Evolutionary conservation across 768 basidiomycete genomes (phyloP), one percentile per base, ranked within the genome.

Genomic region (Dictyophora rubrovolvata): DNA sequence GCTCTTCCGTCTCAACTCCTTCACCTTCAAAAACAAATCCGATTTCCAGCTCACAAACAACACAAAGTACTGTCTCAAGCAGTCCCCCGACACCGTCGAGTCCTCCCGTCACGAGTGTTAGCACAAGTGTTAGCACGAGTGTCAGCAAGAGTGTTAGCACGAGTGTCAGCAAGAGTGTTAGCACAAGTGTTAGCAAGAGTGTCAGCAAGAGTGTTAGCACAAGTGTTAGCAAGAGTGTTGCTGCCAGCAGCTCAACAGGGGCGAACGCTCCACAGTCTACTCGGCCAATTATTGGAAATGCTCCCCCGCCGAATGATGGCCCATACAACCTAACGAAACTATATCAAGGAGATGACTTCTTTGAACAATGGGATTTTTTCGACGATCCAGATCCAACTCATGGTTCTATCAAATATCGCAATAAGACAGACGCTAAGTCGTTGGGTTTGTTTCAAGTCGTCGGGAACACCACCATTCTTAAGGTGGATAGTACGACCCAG

Each of bases 341-440:
- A 47, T 78, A 72, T 61, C 68, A 73, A 49, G 84, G 83, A 10
- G 64, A 82, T 7, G 76, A 74, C 53, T 87, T 89, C 70, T 71
- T 87, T 58, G 72, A 79, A 84, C 63, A 79, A 48, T 89, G 84
- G 83, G 71, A 83, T 33, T 90, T 86, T 72, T 87, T 80, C 71
- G 74, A 74, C 16, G 70, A 62, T 3, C 14, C 69, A 9, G 88
- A 91, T 69, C 88, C 89, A 2, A 90, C 89, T 0, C 69, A 80
- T 62, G 89, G 89, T 17, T 71, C 71, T 28, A 88, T 91, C 53
- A 76, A 80, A 57, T 91, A 81, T 67, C 72, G 80, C 60, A 70
- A 64, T 33, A 67, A 72, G 64, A 65, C 69, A 2, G 69, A 79
- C 22, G 86, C 87, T 1, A 70, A 70, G 55, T 63, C 68, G 10